Evolutionary conservation across 1,284 basidiomycete species (phyloP).

Genomic region (Jaminaea rosea): DNA sequence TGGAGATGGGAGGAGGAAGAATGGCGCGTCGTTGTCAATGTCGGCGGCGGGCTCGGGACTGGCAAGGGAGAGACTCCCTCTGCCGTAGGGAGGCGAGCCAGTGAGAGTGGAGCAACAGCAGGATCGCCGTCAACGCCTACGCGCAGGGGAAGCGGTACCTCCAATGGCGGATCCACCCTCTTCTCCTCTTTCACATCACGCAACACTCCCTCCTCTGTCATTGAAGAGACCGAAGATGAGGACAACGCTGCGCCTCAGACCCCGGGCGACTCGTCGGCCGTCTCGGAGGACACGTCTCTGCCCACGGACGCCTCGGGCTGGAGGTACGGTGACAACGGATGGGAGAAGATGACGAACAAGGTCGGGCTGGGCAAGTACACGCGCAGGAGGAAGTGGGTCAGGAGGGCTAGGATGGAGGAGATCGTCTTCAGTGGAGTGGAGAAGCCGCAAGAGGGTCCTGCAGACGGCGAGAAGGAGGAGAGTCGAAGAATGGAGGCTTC

Average conservation of each 20-base stretch:
- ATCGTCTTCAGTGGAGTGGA: constrained; percentile 30
- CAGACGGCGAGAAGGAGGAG: background rate
- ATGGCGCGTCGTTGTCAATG: constrained; percentile 42
- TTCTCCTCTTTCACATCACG: background rate
- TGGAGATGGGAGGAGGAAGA: constrained; percentile 51
- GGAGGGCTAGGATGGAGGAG: constrained; percentile 47
- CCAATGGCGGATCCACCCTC: background rate
- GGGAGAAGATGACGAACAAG: constrained; percentile 68
- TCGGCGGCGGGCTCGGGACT: constrained; percentile 5
- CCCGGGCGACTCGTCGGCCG: background rate
- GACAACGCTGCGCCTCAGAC: background rate
- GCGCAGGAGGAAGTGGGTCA: constrained; percentile 47
- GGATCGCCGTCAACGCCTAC: background rate
- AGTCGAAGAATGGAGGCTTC: too few species aligned
- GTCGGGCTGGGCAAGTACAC: constrained; percentile 68
- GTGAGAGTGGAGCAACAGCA: background rate
- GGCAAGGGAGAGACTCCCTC: background rate
- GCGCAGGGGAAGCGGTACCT: background rate
- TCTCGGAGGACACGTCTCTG: background rate
- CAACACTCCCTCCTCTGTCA: background rate
- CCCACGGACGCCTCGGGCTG: constrained; percentile 77
- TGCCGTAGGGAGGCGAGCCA: background rate
- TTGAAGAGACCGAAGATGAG: too few species aligned
- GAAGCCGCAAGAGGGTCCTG: constrained; percentile 4
- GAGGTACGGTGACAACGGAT: constrained; percentile 92